A percentile compares a stretch with the other conserved stretches of the same genome.
Conservation (phyloP, 2,329 filamentous ascomycete genomes). For the Teratosphaeria zuluensis region DNA sequence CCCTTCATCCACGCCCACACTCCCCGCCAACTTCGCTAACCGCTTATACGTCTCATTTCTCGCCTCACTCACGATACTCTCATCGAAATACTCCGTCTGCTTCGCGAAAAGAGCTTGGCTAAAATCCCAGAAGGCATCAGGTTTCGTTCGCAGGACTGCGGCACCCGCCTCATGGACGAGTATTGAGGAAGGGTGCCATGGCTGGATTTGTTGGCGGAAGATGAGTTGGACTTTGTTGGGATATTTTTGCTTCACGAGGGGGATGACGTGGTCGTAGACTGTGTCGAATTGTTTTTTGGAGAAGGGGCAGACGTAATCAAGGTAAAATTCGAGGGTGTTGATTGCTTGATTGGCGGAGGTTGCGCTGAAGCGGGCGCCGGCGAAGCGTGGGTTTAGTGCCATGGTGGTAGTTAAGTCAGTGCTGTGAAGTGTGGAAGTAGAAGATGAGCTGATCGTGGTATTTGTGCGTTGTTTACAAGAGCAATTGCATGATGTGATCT, state of each 20-base stretch:
- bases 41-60: conserved; percentile 76
- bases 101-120: conserved; percentile 57
- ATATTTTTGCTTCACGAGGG: conserved; percentile 54
- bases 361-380: conserved; percentile 57
- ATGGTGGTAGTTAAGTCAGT: conserved; percentile 33
- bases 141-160: conserved; percentile 63
- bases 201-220: conserved; percentile 86
- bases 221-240: conserved; percentile 58
- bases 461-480: background rate
- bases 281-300: conserved; percentile 68
- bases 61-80: conserved; percentile 70
- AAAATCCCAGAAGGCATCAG: conserved; percentile 71
- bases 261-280: conserved; percentile 56
- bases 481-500: background rate
- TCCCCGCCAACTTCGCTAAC: conserved; percentile 61
- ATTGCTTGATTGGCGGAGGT: conserved; percentile 32
- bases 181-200: conserved; percentile 67
- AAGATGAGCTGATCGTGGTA: background rate
- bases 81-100: conserved; percentile 76
- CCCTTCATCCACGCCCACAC: conserved; percentile 61
- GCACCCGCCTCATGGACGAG: conserved; percentile 69
- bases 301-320: conserved; percentile 79
- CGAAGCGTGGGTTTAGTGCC: conserved; percentile 70
- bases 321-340: conserved; percentile 47
- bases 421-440: background rate